Base-by-base conservation (phyloP, 2,329 filamentous ascomycete species). In the Alternaria sp. region DNA sequence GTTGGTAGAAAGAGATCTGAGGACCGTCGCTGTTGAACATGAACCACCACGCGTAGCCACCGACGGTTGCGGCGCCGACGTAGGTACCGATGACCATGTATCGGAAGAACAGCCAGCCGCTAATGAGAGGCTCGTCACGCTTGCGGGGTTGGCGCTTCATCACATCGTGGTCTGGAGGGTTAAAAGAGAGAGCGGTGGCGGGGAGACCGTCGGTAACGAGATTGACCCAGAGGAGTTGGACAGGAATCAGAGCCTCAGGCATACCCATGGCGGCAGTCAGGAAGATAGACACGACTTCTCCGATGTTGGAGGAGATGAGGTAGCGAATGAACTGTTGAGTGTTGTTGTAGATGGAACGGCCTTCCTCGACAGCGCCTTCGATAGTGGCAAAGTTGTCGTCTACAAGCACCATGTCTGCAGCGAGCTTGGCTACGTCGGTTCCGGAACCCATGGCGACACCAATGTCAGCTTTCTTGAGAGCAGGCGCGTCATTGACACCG, bases 321-420 rank as follows among this genome's bases (percentile, higher is more conserved):
- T 99, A 99, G 49, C 96, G 92, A 80, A 99, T 99, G 80, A 99
- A 99, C 78, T 99, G 95, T 77, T 99, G 95, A 5, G 95, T 99
- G 84, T 99, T 99, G 88, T 95, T 98, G 86, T 97, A 99, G 80
- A 99, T 99, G 64, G 93, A 93, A 63, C 95, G 90, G 53, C 95
- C 95, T 80, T 99, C 95, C 78, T 99, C 95, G 64, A 99, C 93
- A 49, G 95, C 95, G 55, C 92, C 85, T 77, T 97, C 92, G 68
- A 99, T 99, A 3, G 95, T 99, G 62, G 95, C 95, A 78, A 99
- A 99, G 84, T 99, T 99, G 81, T 97, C 93, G 80, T 99, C 96
- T 26, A 93, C 92, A 51, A 99, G 89, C 51, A 99, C 94, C 95
- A 99, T 99, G 77, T 99, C 95, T 58, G 96, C 92, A 29, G 95